Conservation (phyloP, 257 asterid genomes). For the Paraleonurus japonicus region DNA sequence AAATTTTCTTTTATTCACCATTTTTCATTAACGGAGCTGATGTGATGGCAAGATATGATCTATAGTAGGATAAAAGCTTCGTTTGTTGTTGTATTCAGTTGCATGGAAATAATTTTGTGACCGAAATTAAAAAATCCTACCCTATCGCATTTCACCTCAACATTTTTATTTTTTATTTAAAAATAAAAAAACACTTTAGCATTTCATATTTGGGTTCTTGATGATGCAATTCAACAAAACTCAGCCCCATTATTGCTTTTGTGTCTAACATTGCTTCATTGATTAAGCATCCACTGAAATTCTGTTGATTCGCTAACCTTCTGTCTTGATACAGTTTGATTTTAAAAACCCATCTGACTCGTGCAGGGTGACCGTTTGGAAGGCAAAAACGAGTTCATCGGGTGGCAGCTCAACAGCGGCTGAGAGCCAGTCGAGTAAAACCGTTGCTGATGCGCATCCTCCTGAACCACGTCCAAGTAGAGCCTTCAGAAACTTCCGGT, state of each 20-base stretch:
- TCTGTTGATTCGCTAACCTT: not conserved
- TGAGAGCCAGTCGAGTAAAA: constrained; percentile 51
- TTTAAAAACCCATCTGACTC: not conserved
- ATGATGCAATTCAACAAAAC: not conserved
- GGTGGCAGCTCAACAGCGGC: constrained; percentile 52
- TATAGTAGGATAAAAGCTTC: not conserved
- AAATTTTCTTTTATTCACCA: not conserved
- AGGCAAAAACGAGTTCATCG: constrained; percentile 55
- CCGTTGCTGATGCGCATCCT: constrained; percentile 38
- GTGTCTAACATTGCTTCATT: not conserved
- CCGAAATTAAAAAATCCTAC: not conserved
- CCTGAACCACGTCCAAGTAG: constrained; percentile 43
- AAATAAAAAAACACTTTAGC: not conserved
- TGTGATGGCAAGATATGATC: not conserved
- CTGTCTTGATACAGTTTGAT: not conserved
- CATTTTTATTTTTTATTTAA: too few relatives aligned
- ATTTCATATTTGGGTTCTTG: not conserved
- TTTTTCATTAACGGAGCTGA: not conserved
- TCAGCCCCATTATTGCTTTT: not conserved
- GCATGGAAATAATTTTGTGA: not conserved
- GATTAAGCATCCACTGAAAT: not conserved
- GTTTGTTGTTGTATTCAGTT: not conserved
- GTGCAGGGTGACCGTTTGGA: constrained; percentile 72
- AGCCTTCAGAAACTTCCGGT: constrained; percentile 71
- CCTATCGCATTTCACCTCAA: not conserved